Conservation (phyloP, 1,284 basidiomycete genomes). For the Ganoderma meredithae region DNA sequence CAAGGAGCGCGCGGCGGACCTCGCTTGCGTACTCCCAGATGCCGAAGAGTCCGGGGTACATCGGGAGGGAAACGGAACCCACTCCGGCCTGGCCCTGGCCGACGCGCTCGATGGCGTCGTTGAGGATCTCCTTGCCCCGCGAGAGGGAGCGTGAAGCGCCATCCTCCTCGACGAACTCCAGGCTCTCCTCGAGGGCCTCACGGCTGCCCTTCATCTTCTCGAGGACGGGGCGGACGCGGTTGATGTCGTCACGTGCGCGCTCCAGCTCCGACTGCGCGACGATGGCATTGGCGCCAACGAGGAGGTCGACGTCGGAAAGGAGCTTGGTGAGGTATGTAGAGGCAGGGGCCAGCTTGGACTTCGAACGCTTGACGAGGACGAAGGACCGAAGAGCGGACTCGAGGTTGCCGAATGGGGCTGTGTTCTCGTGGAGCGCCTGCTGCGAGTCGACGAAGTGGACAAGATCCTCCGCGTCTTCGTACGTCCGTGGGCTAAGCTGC, state of each 20-base stretch:
- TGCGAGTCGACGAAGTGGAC: constrained; percentile 99
- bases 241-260: constrained; percentile 76
- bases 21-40: constrained; percentile 92
- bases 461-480: constrained; percentile 90
- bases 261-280: constrained; percentile 86
- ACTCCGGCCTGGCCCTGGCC: constrained; percentile 77
- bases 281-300: constrained; percentile 88
- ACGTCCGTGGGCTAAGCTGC: constrained; percentile 90
- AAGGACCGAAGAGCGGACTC: constrained; percentile 95
- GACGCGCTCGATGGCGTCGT: constrained; percentile 80
- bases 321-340: constrained; percentile 93
- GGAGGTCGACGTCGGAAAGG: constrained; percentile 87
- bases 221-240: constrained; percentile 80
- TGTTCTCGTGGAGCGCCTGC: constrained; percentile 66
- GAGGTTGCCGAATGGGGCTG: constrained; percentile 84
- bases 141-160: constrained; percentile 64
- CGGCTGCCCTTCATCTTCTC: constrained; percentile 85
- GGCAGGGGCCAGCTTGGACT: constrained; percentile 96
- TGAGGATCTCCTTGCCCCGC: constrained; percentile 68
- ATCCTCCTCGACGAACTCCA: constrained; percentile 86
- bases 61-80: constrained; percentile 67
- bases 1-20: constrained; percentile 81
- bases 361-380: constrained; percentile 93
- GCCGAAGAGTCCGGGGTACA: constrained; percentile 87
- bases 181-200: constrained; percentile 78